phyloP scores from a whole-genome alignment of 345 rosid genomes.

The Lumnitzera littorea region DNA sequence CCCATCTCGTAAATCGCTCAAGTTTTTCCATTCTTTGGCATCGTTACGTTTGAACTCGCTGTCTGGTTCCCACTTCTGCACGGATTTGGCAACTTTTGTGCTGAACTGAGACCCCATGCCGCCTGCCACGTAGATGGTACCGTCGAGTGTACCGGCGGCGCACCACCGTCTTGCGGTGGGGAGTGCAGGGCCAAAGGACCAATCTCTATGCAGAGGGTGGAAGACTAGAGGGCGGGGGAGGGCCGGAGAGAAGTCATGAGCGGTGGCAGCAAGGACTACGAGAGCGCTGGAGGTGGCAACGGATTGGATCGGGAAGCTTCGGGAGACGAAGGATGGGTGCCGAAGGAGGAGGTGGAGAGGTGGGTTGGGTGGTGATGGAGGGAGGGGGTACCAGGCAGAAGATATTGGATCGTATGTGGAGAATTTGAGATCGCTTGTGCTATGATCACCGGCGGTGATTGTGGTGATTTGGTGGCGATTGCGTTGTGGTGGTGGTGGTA shows the following conservation, averaged over 20 bases:
- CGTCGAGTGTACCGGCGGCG: constrained; percentile 23
- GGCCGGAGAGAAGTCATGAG: constrained; percentile 29
- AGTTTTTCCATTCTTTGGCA: constrained; percentile 18
- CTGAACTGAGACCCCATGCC: constrained; percentile 37
- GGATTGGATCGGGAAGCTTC: constrained; percentile 35
- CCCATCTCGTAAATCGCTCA: constrained; percentile 22
- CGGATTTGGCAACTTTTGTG: constrained; percentile 31
- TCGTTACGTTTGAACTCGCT: neutral
- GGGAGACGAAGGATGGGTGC: constrained; percentile 44
- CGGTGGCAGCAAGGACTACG: constrained; percentile 37
- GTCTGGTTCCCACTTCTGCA: constrained; percentile 30
- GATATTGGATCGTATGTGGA: constrained; percentile 37
- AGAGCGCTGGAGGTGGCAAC: constrained; percentile 30
- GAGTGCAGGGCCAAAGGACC: constrained; percentile 35
- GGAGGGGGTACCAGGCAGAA: constrained; percentile 33
- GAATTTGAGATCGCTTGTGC: constrained; percentile 16
- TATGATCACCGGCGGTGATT: neutral
- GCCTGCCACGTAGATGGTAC: constrained; percentile 28
- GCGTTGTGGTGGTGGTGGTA: neutral
- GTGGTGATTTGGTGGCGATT: neutral
- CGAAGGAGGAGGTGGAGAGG: constrained; percentile 32
- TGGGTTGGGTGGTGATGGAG: constrained; percentile 28
- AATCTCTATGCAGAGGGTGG: constrained; percentile 18
- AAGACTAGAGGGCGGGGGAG: constrained; percentile 36
- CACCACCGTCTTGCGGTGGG: constrained; percentile 48